Base-by-base conservation (phyloP, 192 early-diverging fungal genomes). In the Pilaira anomala region DNA sequence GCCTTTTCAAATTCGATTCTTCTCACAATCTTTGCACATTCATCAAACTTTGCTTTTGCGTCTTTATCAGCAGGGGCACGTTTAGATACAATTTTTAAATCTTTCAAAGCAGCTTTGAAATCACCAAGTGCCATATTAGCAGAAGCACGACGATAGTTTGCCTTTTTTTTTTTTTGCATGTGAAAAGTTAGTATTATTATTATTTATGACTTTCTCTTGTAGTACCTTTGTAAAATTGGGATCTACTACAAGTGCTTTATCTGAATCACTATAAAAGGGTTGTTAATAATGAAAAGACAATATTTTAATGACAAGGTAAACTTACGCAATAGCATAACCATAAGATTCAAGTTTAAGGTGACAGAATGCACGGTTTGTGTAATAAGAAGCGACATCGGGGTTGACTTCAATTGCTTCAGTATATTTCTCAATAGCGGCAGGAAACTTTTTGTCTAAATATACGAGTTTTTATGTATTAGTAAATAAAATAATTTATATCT, bases 1-100 rank as follows among this genome's bases (percentile, higher is more conserved):
- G 97, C 97, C 73, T 90, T 86, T 77, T 96, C 96, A 78, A 99
- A 97, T 63, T 90, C 85, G 42, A 88, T 81, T 26, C 91, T 79
- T 24, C 87, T 85, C 28, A 91, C 85, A 67, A 95, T 92, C 74
- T 96, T 97, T 67, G 96, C 90, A 69, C 94, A 96, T 69, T 93
- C 93, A 7, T 73, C 64, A 30, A 96, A 83, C 72, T 96, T 94
- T 36, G 76, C 57, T 49, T 82, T 80, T 11, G 90, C 97, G 67
- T 87, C 87, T 33, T 81, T 83, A 68, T 98, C 95, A 12, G 67
- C 78, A 2, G 95, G 97, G 22, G 84, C 83, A 48, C 87, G 80
- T 58, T 85, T 91, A 42, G 84, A 78, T 29, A 95, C 86, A 16
- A 85, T 72, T 62, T 83, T 83, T 51, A 85, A 88, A 72, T 94